Conservation (phyloP, 192 early-diverging fungal species). For the Linnemannia schmuckeri region DNA sequence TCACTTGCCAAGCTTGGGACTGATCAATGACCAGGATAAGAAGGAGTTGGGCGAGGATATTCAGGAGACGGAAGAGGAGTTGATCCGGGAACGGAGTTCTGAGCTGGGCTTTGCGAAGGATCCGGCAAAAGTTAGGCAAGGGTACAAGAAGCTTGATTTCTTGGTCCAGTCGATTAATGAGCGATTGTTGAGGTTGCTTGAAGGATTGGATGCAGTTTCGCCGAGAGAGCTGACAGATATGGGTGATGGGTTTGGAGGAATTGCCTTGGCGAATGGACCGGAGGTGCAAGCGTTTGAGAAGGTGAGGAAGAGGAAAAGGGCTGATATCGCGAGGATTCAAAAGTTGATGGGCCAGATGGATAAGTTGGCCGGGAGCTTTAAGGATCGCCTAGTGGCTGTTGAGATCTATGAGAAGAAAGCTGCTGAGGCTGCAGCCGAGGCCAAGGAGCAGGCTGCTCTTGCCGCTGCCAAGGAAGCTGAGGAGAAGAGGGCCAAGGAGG, state of each 20-base stretch:
- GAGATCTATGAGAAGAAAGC: constrained; percentile 40
- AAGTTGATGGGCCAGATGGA: constrained; percentile 43
- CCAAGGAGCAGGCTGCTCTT: constrained; percentile 4
- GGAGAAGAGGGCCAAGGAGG: constrained; percentile 6
- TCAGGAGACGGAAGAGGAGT: constrained; percentile 36
- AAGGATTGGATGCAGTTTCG: constrained; percentile 44
- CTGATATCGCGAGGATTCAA: constrained; percentile 34
- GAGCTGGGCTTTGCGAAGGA: constrained; percentile 30
- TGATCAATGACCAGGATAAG: constrained; percentile 35
- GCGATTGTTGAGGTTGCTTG: constrained; percentile 23
- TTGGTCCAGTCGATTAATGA: constrained; percentile 39
- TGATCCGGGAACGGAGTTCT: constrained; percentile 27
- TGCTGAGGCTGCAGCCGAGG: constrained; percentile 25
- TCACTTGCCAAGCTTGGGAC: constrained; percentile 15
- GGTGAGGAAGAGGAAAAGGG: constrained; percentile 39
- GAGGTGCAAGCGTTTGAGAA: constrained; percentile 48
- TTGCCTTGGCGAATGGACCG: constrained; percentile 19
- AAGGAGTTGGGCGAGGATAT: constrained; percentile 14
- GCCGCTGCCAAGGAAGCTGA: neutral
- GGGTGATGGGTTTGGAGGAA: constrained; percentile 39
- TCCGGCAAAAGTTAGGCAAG: constrained; percentile 33
- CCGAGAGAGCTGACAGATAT: constrained; percentile 51
- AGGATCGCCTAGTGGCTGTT: constrained; percentile 27
- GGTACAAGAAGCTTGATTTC: constrained; percentile 46
- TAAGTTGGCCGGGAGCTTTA: constrained; percentile 29